Base-by-base conservation (phyloP, 805 yeast genomes). In the Blastobotrys parvus region DNA sequence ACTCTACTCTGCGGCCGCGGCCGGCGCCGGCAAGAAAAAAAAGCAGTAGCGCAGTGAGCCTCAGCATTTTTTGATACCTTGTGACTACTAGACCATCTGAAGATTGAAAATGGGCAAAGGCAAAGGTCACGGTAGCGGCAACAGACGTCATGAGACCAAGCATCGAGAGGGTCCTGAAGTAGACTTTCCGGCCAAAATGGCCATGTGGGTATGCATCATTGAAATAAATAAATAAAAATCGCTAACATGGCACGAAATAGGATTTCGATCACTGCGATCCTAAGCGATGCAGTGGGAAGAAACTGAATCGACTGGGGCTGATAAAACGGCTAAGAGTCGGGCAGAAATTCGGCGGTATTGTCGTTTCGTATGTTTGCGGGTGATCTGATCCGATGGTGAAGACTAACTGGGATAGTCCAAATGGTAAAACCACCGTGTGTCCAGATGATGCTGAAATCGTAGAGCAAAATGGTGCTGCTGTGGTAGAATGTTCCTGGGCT, bases 261-360 rank as follows among this genome's bases (percentile, higher is more conserved):
- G 98, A 92, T 61, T 92, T 92, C 58, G 95, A 89, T 52, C 98
- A 92, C 59, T 92, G 98, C 67, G 98, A 92, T 64, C 98, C 98
- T 1, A 92, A 92, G 59, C 73, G 97, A 58, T 92, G 98, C 60
- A 82, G 94, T 51, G 98, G 98, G 16, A 92, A 92, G 67, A 89
- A 88, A 60, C 69, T 92, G 23, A 96, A 87, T 56, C 71, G 97
- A 43, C 62, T 90, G 17, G 97, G 97, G 0, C 64, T 87, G 17
- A 89, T 92, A 40, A 77, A 78, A 47, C 75, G 77, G 42, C 60
- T 92, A 48, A 68, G 94, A 47, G 77, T 92, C n/a, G 98, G 98
- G 0, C 96, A 89, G 59, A 90, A 88, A 62, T 90, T 86, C 57
- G 80, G 74, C 46, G 98, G 98, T 5, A 62, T 92, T 3, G 86